Evolutionary conservation across 257 asterid genomes (phyloP).

Genomic region (Nicotiana otophora): DNA sequence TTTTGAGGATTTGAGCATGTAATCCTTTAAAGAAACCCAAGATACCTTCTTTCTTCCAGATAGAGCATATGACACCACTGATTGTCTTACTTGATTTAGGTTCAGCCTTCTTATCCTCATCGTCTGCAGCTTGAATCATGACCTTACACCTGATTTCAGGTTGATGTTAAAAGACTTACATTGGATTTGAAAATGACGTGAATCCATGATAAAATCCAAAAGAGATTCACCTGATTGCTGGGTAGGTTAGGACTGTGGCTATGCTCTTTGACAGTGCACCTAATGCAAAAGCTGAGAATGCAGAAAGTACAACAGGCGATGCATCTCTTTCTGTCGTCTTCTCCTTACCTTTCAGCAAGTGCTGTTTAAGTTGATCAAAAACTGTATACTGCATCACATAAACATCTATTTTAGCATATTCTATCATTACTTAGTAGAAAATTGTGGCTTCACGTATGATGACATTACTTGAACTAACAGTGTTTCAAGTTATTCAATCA

Average conservation of each 20-base stretch:
- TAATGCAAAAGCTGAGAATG: constrained; percentile 36
- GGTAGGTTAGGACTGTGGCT: constrained; percentile 40
- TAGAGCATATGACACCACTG: constrained; percentile 19
- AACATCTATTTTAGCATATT: constrained; percentile 7
- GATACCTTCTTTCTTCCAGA: constrained; percentile 37
- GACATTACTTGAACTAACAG: neutral
- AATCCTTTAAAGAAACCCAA: constrained; percentile 39
- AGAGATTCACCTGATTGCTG: constrained; percentile 36
- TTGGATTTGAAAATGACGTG: neutral
- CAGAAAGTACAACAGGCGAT: constrained; percentile 32
- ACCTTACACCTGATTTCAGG: constrained; percentile 35
- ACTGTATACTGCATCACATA: constrained; percentile 35
- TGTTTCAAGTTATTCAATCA: neutral
- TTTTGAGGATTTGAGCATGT: constrained; percentile 43
- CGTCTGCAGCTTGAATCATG: constrained; percentile 46
- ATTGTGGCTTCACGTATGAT: neutral
- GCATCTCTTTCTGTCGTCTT: constrained; percentile 10
- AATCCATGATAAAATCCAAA: neutral
- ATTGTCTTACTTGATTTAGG: constrained; percentile 24
- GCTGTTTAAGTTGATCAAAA: constrained; percentile 42
- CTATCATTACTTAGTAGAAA: neutral
- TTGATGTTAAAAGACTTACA: neutral
- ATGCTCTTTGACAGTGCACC: constrained; percentile 46
- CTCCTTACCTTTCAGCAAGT: constrained; percentile 20
- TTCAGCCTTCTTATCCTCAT: constrained; percentile 16